Evolutionary conservation across 257 asterid genomes (phyloP).

Genomic region (Perilla frutescens): DNA sequence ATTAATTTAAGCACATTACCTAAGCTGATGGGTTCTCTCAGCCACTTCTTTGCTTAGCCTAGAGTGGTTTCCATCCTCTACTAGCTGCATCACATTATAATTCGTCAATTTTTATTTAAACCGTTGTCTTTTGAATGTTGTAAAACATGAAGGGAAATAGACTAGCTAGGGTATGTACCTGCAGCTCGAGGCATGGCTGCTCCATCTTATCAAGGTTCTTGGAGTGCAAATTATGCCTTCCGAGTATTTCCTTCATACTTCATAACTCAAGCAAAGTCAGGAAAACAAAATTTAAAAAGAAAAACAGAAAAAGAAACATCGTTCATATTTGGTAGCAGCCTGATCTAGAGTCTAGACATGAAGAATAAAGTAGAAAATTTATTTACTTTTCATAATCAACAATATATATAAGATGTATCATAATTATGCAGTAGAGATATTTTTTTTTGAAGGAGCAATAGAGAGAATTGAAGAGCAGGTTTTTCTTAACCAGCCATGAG

Average conservation of each 20-base stretch:
- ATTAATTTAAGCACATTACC: constrained; percentile 36
- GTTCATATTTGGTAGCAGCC: too few relatives aligned
- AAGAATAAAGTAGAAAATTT: too few relatives aligned
- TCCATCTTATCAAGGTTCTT: constrained; percentile 74
- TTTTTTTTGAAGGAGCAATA: too few relatives aligned
- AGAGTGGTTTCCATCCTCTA: constrained; percentile 60
- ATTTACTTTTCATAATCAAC: too few relatives aligned
- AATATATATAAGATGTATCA: too few relatives aligned
- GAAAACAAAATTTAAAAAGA: not conserved
- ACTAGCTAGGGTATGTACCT: constrained; percentile 38
- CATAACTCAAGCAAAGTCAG: constrained; percentile 1
- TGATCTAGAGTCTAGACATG: too few relatives aligned
- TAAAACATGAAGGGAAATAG: not conserved
- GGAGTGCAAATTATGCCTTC: constrained; percentile 72
- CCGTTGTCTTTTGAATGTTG: not conserved
- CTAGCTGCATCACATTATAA: constrained; percentile 60
- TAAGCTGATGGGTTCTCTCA: constrained; percentile 65
- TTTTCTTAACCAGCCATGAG: too few relatives aligned
- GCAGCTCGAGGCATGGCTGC: constrained; percentile 87
- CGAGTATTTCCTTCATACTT: constrained; percentile 85
- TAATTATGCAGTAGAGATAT: too few relatives aligned
- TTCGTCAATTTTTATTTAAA: not conserved
- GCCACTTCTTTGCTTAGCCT: constrained; percentile 72
- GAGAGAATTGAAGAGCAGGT: too few relatives aligned
- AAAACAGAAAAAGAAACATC: not conserved